Percentiles rank a stretch among this genome's conserved stretches.
These are phyloP conservation scores for Myxozyma neotropica DNA, from an alignment of 805 yeast species.

Conservation along the genomic window DNA sequence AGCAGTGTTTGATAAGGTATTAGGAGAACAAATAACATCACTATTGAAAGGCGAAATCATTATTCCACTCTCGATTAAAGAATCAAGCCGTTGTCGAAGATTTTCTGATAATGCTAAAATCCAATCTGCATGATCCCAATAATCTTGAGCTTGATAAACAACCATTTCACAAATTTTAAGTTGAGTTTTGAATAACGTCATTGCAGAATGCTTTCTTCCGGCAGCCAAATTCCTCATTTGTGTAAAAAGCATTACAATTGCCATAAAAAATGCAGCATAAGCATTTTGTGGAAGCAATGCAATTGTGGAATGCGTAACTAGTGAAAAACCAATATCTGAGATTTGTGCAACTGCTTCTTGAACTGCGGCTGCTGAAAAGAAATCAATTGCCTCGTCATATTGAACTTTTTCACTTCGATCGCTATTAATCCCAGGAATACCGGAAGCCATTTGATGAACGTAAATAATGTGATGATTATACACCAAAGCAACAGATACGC, in stretches of 20 bases:
- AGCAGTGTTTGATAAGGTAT: too few relatives aligned
- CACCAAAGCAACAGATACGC: conserved; percentile 13
- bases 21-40: too few relatives aligned
- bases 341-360: conserved; percentile 22
- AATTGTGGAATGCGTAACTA: conserved; percentile 22
- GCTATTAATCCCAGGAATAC: not conserved
- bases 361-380: conserved; percentile 4
- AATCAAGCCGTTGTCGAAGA: conserved; percentile 17
- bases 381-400: not conserved
- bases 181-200: conserved; percentile 13
- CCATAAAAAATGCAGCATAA: conserved; percentile 28
- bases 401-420: not conserved
- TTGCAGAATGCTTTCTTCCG: not conserved
- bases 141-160: conserved; percentile 27
- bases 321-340: conserved; percentile 17
- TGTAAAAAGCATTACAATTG: conserved; percentile 28
- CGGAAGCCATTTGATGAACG: conserved; percentile 21
- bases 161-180: conserved; percentile 27
- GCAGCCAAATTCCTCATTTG: conserved; percentile 4
- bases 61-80: not conserved
- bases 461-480: conserved; percentile 30
- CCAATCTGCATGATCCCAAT: conserved; percentile 34
- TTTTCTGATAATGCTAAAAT: conserved; percentile 23
- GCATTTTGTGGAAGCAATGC: conserved; percentile 26
- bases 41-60: too few relatives aligned